These are phyloP conservation scores for Ajuga reptans DNA, from an alignment of 305 asterid species.

Conservation along the genomic window DNA sequence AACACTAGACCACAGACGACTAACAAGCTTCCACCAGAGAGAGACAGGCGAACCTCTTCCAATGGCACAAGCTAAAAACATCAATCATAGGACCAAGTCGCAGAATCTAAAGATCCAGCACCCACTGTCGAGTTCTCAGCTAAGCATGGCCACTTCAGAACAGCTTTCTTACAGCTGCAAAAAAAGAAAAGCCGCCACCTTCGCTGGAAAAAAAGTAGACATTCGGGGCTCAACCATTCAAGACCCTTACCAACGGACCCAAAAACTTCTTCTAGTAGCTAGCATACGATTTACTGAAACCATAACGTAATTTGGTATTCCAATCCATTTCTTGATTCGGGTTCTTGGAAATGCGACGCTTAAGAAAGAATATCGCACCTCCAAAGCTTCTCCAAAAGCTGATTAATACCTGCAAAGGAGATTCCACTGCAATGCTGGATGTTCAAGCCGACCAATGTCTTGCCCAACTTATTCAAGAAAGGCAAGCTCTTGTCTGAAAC, in stretches of 20 bases:
- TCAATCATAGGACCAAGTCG: constrained; percentile 24
- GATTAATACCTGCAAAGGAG: constrained; percentile 30
- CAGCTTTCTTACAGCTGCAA: constrained; percentile 40
- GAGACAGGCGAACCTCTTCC: not conserved
- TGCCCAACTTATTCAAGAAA: constrained; percentile 42
- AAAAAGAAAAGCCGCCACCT: constrained; percentile 37
- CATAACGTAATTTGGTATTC: not conserved
- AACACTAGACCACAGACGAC: constrained; percentile 10
- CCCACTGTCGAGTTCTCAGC: constrained; percentile 36
- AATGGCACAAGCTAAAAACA: constrained; percentile 32
- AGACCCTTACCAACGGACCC: constrained; percentile 43
- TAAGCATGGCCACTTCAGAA: constrained; percentile 26
- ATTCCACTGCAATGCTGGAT: constrained; percentile 63
- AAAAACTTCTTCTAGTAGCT: constrained; percentile 36
- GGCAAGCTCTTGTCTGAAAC: constrained; percentile 55
- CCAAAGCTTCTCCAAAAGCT: constrained; percentile 61
- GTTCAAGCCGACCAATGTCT: constrained; percentile 56
- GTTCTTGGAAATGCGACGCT: constrained; percentile 11
- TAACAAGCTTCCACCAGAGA: constrained; percentile 27
- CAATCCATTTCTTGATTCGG: not conserved
- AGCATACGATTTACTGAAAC: constrained; percentile 17
- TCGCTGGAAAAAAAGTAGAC: constrained; percentile 52
- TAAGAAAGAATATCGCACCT: constrained; percentile 74
- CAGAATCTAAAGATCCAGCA: constrained; percentile 31
- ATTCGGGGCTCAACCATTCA: constrained; percentile 26